Evolutionary conservation across 345 rosid genomes (phyloP).

Genomic region (Hirschfeldia incana): DNA sequence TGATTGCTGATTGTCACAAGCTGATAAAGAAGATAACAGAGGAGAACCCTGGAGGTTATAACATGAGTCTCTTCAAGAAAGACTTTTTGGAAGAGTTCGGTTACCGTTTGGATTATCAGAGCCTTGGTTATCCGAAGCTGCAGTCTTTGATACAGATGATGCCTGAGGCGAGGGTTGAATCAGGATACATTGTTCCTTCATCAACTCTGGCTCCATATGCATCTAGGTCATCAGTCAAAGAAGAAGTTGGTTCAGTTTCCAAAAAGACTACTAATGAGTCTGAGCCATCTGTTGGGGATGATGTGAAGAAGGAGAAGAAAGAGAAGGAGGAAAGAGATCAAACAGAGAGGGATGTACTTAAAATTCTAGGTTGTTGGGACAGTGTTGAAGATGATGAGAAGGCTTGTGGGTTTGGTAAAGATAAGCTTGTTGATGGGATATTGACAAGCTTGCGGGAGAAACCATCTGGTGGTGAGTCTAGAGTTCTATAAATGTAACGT

Average conservation of each 20-base stretch:
- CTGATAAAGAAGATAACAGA: slow-evolving; percentile 53
- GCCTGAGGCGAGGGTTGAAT: slow-evolving; percentile 60
- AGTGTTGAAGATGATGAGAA: slow-evolving; percentile 30
- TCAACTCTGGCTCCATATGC: slow-evolving; percentile 33
- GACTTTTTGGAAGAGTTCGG: slow-evolving; percentile 52
- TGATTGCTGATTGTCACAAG: slow-evolving; percentile 55
- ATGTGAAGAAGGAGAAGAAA: not conserved
- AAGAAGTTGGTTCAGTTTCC: slow-evolving; percentile 66
- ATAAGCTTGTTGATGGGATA: slow-evolving; percentile 56
- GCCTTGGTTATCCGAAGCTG: slow-evolving; percentile 59
- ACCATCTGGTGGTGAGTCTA: slow-evolving; percentile 39
- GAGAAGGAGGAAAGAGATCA: slow-evolving; percentile 16
- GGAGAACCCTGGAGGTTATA: slow-evolving; percentile 60
- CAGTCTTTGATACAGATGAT: slow-evolving; percentile 47
- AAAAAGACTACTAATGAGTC: slow-evolving; percentile 36
- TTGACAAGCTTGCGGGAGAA: slow-evolving; percentile 53
- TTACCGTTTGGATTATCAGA: slow-evolving; percentile 53
- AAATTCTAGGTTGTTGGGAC: slow-evolving; percentile 60
- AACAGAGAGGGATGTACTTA: slow-evolving; percentile 52
- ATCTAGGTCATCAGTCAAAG: slow-evolving; percentile 59
- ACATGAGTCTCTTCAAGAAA: slow-evolving; percentile 47
- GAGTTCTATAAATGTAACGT: not conserved
- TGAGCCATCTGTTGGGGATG: slow-evolving; percentile 22
- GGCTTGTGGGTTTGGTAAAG: slow-evolving; percentile 40
- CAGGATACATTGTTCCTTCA: slow-evolving; percentile 46